Evolutionary conservation across 441 rosid species (phyloP).

Genomic region (Eugenia klotzschiana): DNA sequence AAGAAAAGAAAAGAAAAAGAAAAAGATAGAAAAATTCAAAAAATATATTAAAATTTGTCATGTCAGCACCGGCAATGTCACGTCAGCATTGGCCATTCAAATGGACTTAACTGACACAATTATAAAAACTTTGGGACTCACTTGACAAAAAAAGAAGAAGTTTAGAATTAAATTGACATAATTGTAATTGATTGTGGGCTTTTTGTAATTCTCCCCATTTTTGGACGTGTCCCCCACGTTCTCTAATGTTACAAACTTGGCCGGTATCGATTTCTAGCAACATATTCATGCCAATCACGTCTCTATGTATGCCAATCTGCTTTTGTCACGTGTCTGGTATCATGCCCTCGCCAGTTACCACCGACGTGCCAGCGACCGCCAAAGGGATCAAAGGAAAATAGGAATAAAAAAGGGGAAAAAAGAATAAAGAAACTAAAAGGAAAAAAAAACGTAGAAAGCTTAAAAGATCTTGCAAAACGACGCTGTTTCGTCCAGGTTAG

Average conservation of each 20-base stretch:
- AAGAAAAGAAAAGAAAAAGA: too few species aligned
- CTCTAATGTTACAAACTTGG: neutral
- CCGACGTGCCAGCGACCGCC: fast-evolving
- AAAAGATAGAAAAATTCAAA: too few species aligned
- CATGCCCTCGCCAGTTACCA: neutral
- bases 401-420: fast-evolving
- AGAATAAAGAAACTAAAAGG: neutral
- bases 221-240: neutral
- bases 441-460: fast-evolving
- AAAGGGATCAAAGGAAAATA: neutral
- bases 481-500: fast-evolving
- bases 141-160: too few species aligned
- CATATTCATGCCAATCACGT: neutral
- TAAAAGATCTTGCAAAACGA: neutral
- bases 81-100: too few species aligned
- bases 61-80: too few species aligned
- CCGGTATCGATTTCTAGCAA: neutral
- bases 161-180: too few species aligned
- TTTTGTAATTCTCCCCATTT: neutral
- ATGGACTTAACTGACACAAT: too few species aligned
- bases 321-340: neutral
- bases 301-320: neutral
- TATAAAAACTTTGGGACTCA: too few species aligned
- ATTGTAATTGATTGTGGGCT: too few species aligned
- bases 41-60: too few species aligned